phyloP scores from a whole-genome alignment of 192 early-diverging fungal species.

The Funneliformis geosporum region DNA sequence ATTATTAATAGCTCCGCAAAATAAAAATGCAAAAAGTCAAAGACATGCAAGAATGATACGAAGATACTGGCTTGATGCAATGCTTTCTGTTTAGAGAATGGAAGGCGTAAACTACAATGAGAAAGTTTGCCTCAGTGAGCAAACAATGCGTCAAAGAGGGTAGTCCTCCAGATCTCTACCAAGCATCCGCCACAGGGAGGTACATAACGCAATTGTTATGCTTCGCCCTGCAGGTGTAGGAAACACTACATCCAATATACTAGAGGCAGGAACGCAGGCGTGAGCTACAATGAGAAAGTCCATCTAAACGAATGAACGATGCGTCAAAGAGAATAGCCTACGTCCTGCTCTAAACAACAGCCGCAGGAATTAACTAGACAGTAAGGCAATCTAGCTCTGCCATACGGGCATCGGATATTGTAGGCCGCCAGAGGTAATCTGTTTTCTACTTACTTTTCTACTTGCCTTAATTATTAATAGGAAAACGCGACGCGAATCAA shows the following conservation, averaged over 20 bases:
- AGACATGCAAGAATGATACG: too few species aligned
- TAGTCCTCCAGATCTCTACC: constrained; percentile 22
- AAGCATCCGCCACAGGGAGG: constrained; percentile 34
- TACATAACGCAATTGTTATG: constrained; percentile 25
- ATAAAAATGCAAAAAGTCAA: too few species aligned
- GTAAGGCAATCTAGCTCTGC: background rate
- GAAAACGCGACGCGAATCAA: too few species aligned
- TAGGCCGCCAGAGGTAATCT: constrained; percentile 34
- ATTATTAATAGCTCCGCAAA: too few species aligned
- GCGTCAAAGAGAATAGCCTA: constrained; percentile 35
- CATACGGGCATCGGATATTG: constrained; percentile 26
- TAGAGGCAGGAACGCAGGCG: constrained; percentile 27
- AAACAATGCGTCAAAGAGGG: constrained; percentile 33
- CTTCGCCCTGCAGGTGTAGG: constrained; percentile 31
- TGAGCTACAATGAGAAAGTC: constrained; percentile 27
- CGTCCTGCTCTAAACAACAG: constrained; percentile 34
- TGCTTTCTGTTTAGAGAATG: constrained; percentile 22
- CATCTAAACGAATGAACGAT: constrained; percentile 12
- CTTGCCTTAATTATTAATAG: constrained; percentile 24
- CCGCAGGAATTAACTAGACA: constrained; percentile 10
- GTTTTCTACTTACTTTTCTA: constrained; percentile 31
- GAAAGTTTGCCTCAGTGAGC: constrained; percentile 10
- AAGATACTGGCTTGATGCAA: constrained; percentile 32
- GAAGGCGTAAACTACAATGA: constrained; percentile 22
- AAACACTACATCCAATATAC: constrained; percentile 31